These are phyloP conservation scores for Hypoxylon perforatum DNA, from an alignment of 495 filamentous ascomycete genomes.

Conservation along the genomic window DNA sequence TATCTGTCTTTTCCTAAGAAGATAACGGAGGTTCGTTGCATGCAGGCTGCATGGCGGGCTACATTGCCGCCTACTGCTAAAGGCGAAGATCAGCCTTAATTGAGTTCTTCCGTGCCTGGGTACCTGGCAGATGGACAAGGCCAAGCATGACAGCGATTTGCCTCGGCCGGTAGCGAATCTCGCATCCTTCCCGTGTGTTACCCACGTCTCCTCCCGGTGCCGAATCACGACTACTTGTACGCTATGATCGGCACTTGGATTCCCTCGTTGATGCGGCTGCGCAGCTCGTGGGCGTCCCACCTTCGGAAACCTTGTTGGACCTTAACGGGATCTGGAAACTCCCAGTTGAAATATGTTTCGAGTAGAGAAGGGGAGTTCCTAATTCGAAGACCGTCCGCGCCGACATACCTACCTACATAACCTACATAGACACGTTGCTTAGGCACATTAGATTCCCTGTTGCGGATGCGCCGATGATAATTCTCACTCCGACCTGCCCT, in stretches of 20 bases:
- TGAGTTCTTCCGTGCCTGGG: conserved; percentile 38
- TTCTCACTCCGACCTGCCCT: conserved; percentile 18
- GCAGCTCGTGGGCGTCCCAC: conserved; percentile 13
- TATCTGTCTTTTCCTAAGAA: conserved; percentile 35
- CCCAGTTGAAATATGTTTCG: conserved; percentile 20
- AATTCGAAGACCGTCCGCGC: conserved; percentile 4
- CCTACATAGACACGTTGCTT: background rate
- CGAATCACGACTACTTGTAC: conserved; percentile 21
- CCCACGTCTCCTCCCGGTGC: conserved; percentile 13
- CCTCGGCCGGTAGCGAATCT: conserved; percentile 38
- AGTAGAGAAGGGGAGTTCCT: conserved; percentile 12
- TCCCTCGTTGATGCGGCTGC: conserved; percentile 34
- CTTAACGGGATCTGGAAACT: conserved; percentile 32
- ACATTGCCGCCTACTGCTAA: conserved; percentile 38
- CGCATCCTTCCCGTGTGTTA: conserved; percentile 20
- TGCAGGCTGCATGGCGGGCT: conserved; percentile 21
- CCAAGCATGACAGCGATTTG: conserved; percentile 27
- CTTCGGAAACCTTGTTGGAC: conserved; percentile 12
- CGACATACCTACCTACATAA: background rate
- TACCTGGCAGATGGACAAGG: conserved; percentile 36
- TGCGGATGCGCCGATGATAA: conserved; percentile 19
- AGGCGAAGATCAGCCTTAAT: conserved; percentile 44
- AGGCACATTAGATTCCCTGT: background rate
- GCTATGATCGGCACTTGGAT: conserved; percentile 42
- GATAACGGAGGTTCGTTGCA: conserved; percentile 36